phyloP scores from a whole-genome alignment of 768 basidiomycete species.

The Tricholoma matsutake region DNA sequence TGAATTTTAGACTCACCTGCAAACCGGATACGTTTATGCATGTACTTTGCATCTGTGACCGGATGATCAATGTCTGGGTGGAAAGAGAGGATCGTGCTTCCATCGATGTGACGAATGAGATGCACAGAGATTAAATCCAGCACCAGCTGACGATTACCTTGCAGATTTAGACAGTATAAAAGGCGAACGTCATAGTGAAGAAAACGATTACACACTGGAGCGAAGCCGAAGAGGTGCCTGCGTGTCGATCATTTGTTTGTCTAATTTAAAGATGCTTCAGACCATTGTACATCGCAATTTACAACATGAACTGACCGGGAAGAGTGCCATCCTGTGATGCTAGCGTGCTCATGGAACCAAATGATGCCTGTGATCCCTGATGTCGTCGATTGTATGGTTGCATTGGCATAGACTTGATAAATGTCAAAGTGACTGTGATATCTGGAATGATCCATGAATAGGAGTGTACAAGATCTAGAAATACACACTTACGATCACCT shows the following conservation, averaged over 20 bases:
- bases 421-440: constrained; percentile 55
- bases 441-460: constrained; percentile 31
- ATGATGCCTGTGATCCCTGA: constrained; percentile 4
- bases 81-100: constrained; percentile 50
- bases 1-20: constrained; percentile 29
- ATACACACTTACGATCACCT: constrained; percentile 50
- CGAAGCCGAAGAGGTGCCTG: constrained; percentile 36
- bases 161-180: neutral
- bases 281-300: neutral
- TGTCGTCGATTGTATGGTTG: constrained; percentile 11
- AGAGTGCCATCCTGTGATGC: constrained; percentile 16
- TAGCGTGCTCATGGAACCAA: constrained; percentile 4
- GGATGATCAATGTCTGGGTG: constrained; percentile 39
- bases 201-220: constrained; percentile 23
- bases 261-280: constrained; percentile 11
- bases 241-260: constrained; percentile 35
- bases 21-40: constrained; percentile 48
- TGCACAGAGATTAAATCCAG: constrained; percentile 49
- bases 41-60: constrained; percentile 38
- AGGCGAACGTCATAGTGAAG: neutral
- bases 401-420: constrained; percentile 40
- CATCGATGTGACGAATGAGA: constrained; percentile 41
- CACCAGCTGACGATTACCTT: constrained; percentile 33
- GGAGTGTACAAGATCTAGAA: neutral
- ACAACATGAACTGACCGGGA: constrained; percentile 11